Evolutionary conservation across 2,329 filamentous ascomycete genomes (phyloP), one percentile per base, ranked within the genome.

Genomic region (Ceratocystis huliohia): DNA sequence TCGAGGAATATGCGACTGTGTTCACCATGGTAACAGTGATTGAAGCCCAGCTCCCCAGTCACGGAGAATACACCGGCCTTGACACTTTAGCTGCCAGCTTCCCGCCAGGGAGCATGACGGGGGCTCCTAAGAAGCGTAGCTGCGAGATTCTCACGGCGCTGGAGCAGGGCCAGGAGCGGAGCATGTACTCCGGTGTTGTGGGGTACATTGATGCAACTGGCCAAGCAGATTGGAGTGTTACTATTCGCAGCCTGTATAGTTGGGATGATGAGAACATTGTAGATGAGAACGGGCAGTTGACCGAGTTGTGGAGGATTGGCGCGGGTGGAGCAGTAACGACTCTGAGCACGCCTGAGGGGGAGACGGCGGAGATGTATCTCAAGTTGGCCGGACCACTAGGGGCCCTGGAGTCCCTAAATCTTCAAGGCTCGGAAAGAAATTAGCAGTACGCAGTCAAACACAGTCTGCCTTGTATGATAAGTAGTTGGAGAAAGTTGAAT

Each of bases 21-120:
- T 96, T 88, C 74, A 90, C 95, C 74, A 93, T 97, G 79, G 88
- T 96, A 33, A 93, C 89, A 0, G 88, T 94, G 15, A 87, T 97
- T 57, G 86, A 92, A 73, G 92, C 90, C 0, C 77, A 80, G 69
- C 76, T 89, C 13, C 78, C 80, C 0, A 62, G 70, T 5, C 63
- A 25, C 50, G 69, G 6, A 22, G 37, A 25, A 20, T 78, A 82
- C 67, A 84, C 84, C 0, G 89, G 88, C 1, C 78, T 94, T 45
- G 87, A 93, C 68, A 87, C 93, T 3, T 82, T 97, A 0, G 84
- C 88, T 0, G 82, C 85, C 5, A 88, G 86, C 61, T 80, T 97
- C 0, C 93, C 94, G 0, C 91, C 94, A 0, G 93, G 94, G 0
- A 93, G 88, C 72, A 97, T 97, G 94, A 97, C 93, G 1, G 94